These are phyloP conservation scores for Leishmania martiniquensis DNA, from an alignment of 208 protist genomes.

Conservation along the genomic window DNA sequence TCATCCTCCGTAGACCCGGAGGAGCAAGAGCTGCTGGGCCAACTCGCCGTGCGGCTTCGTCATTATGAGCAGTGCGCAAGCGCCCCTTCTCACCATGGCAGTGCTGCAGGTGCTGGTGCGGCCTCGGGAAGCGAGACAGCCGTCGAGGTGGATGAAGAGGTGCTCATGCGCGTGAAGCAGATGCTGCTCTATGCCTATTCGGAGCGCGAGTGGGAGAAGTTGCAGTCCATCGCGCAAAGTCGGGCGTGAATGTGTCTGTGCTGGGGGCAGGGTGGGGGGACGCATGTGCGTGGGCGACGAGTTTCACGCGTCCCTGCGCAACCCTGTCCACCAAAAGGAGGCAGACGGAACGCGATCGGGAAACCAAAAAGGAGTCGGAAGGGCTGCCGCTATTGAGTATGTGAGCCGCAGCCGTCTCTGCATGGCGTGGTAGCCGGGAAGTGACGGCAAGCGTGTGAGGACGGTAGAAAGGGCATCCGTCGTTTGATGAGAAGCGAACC, in stretches of 20 bases:
- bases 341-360: too few species aligned
- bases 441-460: background rate
- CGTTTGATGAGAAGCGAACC: background rate
- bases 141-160: conserved; percentile 9
- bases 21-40: conserved; percentile 8
- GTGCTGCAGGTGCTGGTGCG: background rate
- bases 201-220: conserved; percentile 54
- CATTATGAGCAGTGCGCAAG: conserved; percentile 1
- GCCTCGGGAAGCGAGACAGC: background rate
- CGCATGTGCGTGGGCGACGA: background rate
- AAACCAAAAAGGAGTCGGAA: too few species aligned
- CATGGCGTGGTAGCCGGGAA: background rate
- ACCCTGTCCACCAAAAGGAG: too few species aligned
- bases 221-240: conserved; percentile 33
- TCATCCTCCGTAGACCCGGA: background rate
- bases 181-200: conserved; percentile 60
- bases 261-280: too few species aligned
- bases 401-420: background rate
- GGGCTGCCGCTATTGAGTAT: too few species aligned
- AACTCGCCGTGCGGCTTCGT: conserved; percentile 9
- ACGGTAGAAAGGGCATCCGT: background rate
- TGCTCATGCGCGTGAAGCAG: conserved; percentile 23
- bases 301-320: too few species aligned
- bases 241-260: conserved; percentile 12
- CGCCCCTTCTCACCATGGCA: background rate